phyloP scores from a whole-genome alignment of 140 eudicot species.

The Stevia rebaudiana region DNA sequence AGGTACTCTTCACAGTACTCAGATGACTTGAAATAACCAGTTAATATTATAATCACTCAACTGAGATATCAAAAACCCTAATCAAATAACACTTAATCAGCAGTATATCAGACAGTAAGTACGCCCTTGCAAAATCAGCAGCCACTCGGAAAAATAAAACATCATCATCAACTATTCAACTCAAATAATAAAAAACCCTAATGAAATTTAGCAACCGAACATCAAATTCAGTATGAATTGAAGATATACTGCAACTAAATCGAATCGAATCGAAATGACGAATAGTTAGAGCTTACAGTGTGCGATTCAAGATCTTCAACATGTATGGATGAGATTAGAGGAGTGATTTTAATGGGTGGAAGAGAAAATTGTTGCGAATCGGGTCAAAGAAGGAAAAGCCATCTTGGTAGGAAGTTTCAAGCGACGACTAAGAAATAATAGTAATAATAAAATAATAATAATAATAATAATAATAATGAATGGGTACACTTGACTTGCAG shows the following conservation, averaged over 20 bases:
- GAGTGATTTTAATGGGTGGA: constrained; percentile 6
- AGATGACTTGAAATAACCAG: neutral
- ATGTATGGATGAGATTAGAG: constrained; percentile 8
- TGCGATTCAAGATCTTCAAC: constrained; percentile 24
- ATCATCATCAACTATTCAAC: neutral
- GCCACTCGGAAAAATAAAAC: constrained; percentile 5
- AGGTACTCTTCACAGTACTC: neutral
- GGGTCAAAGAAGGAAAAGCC: constrained; percentile 31
- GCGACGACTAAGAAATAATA: constrained; percentile 29
- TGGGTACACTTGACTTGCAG: constrained; percentile 34
- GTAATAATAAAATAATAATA: too few relatives aligned
- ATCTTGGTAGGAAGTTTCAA: constrained; percentile 24
- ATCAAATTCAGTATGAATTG: constrained; percentile 9
- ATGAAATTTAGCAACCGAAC: neutral
- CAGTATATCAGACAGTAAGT: neutral
- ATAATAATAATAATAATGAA: too few relatives aligned
- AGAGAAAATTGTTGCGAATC: constrained; percentile 19
- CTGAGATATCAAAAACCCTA: constrained; percentile 27
- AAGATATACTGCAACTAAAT: constrained; percentile 1
- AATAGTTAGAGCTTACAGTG: constrained; percentile 24
- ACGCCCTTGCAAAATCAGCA: constrained; percentile 2
- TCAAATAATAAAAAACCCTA: neutral
- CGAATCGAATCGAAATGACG: neutral
- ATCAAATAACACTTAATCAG: neutral
- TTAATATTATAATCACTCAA: neutral